Conservation (phyloP, 2,329 filamentous ascomycete species). For the Raffaelea ambrosiae region DNA sequence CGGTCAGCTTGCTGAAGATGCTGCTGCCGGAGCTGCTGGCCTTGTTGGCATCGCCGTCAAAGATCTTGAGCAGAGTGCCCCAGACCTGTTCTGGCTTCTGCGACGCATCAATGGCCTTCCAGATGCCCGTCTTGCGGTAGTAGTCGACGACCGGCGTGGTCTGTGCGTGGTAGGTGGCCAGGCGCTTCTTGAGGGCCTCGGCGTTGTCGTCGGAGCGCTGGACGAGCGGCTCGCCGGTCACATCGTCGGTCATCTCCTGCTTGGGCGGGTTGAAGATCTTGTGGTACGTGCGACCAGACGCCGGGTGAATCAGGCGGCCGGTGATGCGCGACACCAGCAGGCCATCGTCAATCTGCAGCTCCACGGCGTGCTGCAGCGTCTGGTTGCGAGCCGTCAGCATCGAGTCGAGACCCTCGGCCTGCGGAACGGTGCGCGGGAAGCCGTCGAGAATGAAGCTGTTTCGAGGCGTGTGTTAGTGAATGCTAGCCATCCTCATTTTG, state of each 20-base stretch:
- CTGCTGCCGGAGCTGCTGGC: constrained; percentile 24
- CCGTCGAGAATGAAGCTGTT: constrained; percentile 94
- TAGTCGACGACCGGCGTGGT: constrained; percentile 88
- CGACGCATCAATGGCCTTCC: constrained; percentile 90
- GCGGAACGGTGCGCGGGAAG: constrained; percentile 92
- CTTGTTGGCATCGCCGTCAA: constrained; percentile 56
- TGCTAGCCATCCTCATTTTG: too few species aligned
- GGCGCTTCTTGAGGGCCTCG: constrained; percentile 88
- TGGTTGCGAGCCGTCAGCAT: constrained; percentile 77
- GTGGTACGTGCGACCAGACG: constrained; percentile 95
- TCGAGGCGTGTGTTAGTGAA: neutral
- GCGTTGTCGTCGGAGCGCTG: constrained; percentile 97
- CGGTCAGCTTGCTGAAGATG: constrained; percentile 33
- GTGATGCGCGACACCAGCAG: constrained; percentile 95
- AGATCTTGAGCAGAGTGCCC: constrained; percentile 82
- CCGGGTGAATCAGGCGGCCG: constrained; percentile 89
- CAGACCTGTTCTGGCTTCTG: constrained; percentile 94
- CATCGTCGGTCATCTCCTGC: constrained; percentile 85
- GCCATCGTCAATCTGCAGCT: constrained; percentile 92
- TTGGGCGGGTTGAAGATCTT: constrained; percentile 98
- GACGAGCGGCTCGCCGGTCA: constrained; percentile 92
- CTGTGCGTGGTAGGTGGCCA: constrained; percentile 89
- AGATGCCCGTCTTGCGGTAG: constrained; percentile 97
- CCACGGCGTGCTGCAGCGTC: constrained; percentile 87
- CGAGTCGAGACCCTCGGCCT: constrained; percentile 86